Conservation (phyloP, 345 rosid genomes). For the Dimocarpus longan region DNA sequence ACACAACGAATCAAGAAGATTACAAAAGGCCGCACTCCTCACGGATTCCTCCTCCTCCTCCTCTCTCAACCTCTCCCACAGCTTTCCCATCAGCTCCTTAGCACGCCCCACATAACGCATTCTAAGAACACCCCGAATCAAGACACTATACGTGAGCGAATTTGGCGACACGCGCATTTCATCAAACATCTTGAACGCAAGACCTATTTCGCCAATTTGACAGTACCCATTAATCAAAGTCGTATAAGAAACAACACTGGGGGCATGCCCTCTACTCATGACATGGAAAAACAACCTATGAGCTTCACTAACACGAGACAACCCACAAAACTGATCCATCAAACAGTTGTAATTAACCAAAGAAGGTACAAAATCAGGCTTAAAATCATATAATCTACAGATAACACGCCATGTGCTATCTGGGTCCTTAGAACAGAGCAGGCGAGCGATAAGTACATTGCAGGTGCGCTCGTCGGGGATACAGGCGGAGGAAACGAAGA, state of each 20-base stretch:
- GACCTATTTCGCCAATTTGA: constrained; percentile 33
- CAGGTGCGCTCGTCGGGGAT: constrained; percentile 76
- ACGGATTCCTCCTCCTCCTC: constrained; percentile 41
- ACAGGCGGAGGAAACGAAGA: constrained; percentile 45
- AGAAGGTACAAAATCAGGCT: constrained; percentile 68
- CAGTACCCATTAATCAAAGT: constrained; percentile 67
- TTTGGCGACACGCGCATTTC: constrained; percentile 67
- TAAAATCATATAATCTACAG: constrained; percentile 43
- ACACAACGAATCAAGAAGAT: constrained; percentile 67
- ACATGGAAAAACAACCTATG: constrained; percentile 61
- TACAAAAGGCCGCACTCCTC: constrained; percentile 66
- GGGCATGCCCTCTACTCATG: constrained; percentile 61
- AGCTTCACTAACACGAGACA: constrained; percentile 44
- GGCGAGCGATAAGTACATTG: constrained; percentile 65
- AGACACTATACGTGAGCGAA: constrained; percentile 61
- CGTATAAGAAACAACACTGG: constrained; percentile 71
- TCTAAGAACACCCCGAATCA: constrained; percentile 63
- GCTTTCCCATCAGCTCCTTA: constrained; percentile 47
- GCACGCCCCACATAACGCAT: constrained; percentile 45
- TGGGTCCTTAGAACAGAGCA: constrained; percentile 63
- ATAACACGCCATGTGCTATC: constrained; percentile 44
- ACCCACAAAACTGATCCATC: constrained; percentile 63
- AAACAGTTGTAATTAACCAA: constrained; percentile 73
- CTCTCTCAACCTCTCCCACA: constrained; percentile 61
- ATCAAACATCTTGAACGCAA: constrained; percentile 65